Base-by-base conservation (phyloP, 768 basidiomycete genomes). In the Psilocybe azurescens region DNA sequence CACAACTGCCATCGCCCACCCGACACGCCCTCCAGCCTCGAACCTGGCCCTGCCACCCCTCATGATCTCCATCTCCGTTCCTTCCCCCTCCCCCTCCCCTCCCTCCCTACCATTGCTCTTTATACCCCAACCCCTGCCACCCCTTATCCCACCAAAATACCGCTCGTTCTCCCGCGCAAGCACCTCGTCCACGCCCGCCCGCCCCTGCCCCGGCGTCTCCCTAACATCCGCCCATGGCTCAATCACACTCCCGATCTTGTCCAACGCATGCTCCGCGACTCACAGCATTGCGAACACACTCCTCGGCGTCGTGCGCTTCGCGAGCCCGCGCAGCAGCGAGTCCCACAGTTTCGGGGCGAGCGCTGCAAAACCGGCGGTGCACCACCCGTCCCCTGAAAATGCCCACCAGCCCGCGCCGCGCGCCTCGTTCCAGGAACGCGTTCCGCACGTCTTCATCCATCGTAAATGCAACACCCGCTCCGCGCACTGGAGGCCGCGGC, bases 341-440 rank as follows among this genome's bases (percentile, higher is more conserved):
- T 91, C 87, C 41, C 90, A 83, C 18, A 86, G 80, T 65, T 89
- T 88, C 59, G 81, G 82, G 3, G 88, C 81, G 2, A 97, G 79
- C 0, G 76, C 74, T 0, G 91, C 91, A 67, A 98, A 92, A 57
- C 97, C 95, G 44, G 84, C 73, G 0, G 86, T 90, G 73, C 87
- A 90, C 96, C 95, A 97, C 2, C 91, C 90, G 64, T 94, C 20
- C 91, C 4, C 94, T 94, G 69, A 93, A 98, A 30, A 93, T 81
- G 0, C 89, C 88, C 0, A 95, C 89, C 6, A 98, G 79, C 11
- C 90, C 93, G 5, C 89, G 80, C 11, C 91, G 81, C 0, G 91
- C 88, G 0, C 89, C 89, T 4, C 87, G 81, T 44, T 92, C 89
- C 3, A 98, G 83, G 39, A 2, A 78, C 0, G 78, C 67, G 70